Evolutionary conservation across 2,329 filamentous ascomycete genomes (phyloP).

Genomic region (Colletotrichum abscissum): DNA sequence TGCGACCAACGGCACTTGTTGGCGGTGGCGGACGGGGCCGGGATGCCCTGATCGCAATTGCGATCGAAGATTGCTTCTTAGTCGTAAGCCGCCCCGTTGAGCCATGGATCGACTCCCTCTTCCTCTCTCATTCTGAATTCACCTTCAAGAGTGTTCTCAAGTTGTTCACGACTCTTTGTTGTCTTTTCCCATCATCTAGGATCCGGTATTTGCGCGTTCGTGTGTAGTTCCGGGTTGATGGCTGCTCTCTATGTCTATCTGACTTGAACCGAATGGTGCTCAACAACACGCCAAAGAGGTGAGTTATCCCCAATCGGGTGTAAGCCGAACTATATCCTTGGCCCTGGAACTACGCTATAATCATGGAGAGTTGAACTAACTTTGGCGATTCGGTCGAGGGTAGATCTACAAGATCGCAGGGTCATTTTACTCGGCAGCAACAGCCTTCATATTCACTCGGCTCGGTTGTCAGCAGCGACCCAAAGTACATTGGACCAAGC

Average conservation of each 20-base stretch:
- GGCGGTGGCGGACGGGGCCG: constrained; percentile 28
- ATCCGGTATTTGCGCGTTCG: not conserved
- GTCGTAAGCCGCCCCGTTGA: constrained; percentile 35
- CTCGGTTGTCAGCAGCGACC: constrained; percentile 28
- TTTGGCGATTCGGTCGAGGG: not conserved
- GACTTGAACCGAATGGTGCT: constrained; percentile 36
- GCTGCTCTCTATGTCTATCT: constrained; percentile 33
- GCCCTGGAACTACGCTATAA: not conserved
- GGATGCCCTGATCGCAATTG: constrained; percentile 35
- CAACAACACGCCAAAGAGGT: constrained; percentile 36
- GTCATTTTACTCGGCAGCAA: constrained; percentile 33
- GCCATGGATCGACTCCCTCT: constrained; percentile 20
- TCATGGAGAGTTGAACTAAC: not conserved
- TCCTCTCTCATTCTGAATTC: constrained; percentile 24
- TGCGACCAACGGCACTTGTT: constrained; percentile 27
- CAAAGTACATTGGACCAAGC: constrained; percentile 22
- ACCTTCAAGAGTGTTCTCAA: not conserved
- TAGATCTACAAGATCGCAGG: constrained; percentile 35
- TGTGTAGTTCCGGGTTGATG: constrained; percentile 28
- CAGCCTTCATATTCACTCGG: constrained; percentile 29
- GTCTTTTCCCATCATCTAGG: not conserved
- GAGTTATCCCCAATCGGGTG: constrained; percentile 21
- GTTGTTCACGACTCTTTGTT: not conserved
- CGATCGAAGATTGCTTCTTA: constrained; percentile 36
- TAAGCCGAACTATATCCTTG: not conserved